These are phyloP conservation scores for Triadica sebifera DNA, from an alignment of 345 rosid species.

Conservation along the genomic window DNA sequence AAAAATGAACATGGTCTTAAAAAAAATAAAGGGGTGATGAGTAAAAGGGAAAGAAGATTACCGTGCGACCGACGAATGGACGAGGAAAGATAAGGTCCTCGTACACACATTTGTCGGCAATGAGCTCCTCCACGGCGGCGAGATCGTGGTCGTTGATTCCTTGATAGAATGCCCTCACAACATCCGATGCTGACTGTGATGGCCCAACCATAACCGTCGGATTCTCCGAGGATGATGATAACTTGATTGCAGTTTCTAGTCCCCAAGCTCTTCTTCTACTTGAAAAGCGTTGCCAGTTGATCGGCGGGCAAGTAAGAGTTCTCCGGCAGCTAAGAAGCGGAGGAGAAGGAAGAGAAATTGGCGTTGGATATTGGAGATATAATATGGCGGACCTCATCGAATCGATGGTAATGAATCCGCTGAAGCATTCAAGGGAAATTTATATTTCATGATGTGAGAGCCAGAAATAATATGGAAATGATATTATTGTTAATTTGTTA, in stretches of 20 bases:
- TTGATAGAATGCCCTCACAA: constrained; percentile 63
- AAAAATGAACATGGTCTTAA: too few relatives aligned
- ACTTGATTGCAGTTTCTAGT: background rate
- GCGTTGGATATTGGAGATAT: background rate
- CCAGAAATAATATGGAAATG: too few relatives aligned
- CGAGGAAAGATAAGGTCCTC: constrained; percentile 85
- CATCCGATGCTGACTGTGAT: constrained; percentile 33
- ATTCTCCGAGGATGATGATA: constrained; percentile 29
- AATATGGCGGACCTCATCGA: constrained; percentile 1
- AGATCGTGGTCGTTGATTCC: constrained; percentile 69
- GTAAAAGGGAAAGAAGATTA: constrained; percentile 9
- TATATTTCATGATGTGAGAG: too few relatives aligned
- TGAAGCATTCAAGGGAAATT: too few relatives aligned
- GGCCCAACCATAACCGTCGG: constrained; percentile 28
- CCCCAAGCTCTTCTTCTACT: background rate
- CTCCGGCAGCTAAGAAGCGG: background rate
- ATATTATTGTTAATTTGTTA: too few relatives aligned
- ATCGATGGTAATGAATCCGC: background rate
- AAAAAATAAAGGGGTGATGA: background rate
- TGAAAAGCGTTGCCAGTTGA: too few relatives aligned
- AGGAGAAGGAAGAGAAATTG: background rate
- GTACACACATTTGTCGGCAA: constrained; percentile 71
- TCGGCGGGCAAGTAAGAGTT: background rate
- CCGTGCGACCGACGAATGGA: constrained; percentile 84
- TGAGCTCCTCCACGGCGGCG: constrained; percentile 59